Base-by-base conservation (phyloP, 371 early-diverging fungal genomes). In the Fennellomyces sp. region DNA sequence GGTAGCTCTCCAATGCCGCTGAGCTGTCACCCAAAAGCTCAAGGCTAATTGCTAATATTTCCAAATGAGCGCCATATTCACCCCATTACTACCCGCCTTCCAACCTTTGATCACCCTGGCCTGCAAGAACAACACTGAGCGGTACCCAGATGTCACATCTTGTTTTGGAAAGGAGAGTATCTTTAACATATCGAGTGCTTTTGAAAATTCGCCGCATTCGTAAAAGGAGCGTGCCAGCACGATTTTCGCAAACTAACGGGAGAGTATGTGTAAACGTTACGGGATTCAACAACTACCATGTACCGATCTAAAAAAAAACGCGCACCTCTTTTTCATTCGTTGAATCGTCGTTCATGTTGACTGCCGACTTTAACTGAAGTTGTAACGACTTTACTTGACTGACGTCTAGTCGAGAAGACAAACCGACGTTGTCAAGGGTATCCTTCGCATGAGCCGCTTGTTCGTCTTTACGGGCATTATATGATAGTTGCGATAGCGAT, bases 71-170 rank as follows among this genome's bases (percentile, higher is more conserved):
- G n/a, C n/a, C n/a, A n/a, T n/a, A n/a, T n/a, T n/a, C n/a, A n/a
- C n/a, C n/a, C n/a, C n/a, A n/a, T n/a, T n/a, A n/a, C n/a, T n/a
- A n/a, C n/a, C n/a, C n/a, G n/a, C 12, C 10, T 23, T 27, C 38
- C 31, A 66, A 75, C 88, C 88, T 69, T 83, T 84, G 28, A 86
- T 72, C 0, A 73, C 68, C 31, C 75, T 60, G 28, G 84, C 81
- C 58, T 80, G 80, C 19, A 80, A 66, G 30, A 81, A 64, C 28
- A 88, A 60, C 13, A 80, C 71, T 19, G 83, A 66, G 28, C 68
- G 73, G 63, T 88, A 85, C 17, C 88, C 88, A 21, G 73, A 58
- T 17, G 51, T 71, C 11, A 69, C 73, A 17, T 68, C 65, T 5
- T 72, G 69, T 8, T 61, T 67, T 36, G 64, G 59, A 60, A 72